Conservation (phyloP, 768 basidiomycete species). For the Mycena belliarum region DNA sequence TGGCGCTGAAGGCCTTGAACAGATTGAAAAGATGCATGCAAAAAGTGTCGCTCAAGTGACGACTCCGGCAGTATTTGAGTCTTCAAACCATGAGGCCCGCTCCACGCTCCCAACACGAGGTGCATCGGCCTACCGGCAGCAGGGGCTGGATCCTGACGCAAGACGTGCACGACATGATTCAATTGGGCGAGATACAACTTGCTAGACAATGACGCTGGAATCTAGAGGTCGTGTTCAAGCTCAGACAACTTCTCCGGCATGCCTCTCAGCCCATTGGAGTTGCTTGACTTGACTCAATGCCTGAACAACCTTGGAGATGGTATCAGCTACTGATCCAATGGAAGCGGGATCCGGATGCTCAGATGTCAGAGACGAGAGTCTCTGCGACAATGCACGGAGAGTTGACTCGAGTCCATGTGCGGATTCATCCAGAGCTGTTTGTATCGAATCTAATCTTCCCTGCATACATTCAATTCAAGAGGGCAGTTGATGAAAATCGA, state of each 20-base stretch:
- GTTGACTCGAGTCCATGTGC: conserved; percentile 52
- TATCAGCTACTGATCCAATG: conserved; percentile 64
- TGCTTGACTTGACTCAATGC: conserved; percentile 63
- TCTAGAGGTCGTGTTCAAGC: not conserved
- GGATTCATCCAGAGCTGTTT: conserved; percentile 36
- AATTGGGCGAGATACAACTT: conserved; percentile 3
- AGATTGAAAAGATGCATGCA: conserved; percentile 27
- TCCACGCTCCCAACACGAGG: conserved; percentile 18
- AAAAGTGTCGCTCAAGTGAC: not conserved
- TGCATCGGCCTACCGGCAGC: conserved; percentile 15
- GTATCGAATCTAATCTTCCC: not conserved
- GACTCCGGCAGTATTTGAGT: conserved; percentile 15
- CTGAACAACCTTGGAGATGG: conserved; percentile 63
- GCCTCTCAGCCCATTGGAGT: conserved; percentile 50
- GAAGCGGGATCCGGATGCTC: conserved; percentile 44
- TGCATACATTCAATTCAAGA: not conserved
- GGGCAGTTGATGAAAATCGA: not conserved
- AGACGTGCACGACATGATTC: conserved; percentile 6
- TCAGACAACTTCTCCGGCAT: conserved; percentile 20
- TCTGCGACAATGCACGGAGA: conserved; percentile 52
- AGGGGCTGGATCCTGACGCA: conserved; percentile 13
- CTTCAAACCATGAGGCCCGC: conserved; percentile 6
- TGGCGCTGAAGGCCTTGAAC: conserved; percentile 27
- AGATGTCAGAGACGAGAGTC: conserved; percentile 48
- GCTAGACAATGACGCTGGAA: not conserved